Evolutionary conservation across 2,329 filamentous ascomycete species (phyloP), one percentile per base, ranked within the genome.

Genomic region (Didymella sp.): DNA sequence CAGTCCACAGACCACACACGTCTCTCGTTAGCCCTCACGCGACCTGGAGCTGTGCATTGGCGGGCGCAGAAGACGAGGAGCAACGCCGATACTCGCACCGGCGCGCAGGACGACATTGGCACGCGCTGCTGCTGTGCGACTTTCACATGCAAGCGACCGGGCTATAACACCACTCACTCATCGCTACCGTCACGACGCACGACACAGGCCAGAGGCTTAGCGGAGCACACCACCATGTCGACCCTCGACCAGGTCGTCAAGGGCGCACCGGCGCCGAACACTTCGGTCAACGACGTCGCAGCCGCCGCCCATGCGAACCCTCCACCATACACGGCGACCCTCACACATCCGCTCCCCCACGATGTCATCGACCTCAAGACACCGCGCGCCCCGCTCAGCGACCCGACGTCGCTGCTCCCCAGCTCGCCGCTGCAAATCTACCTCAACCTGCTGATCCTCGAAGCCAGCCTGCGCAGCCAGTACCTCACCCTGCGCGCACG

Each of bases 401-500:
- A 96, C 73, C 91, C 92, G 25, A 85, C 94, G 61, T 88, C 87
- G 68, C 87, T 89, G 60, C 87, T 94, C 15, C 93, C 93, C n/a
- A 94, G 90, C 72, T 92, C 91, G 15, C 93, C 93, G 42, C 91
- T 92, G 51, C 95, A 96, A 82, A 97, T 99, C 73, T 99, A 99
- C 79, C 87, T 99, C 70, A 99, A 99, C 78, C 89, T 99, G 22
- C 85, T 99, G 57, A 96, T 99, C 69, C 90, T 99, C 76, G 95
- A 99, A 77, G 92, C 92, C 45, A 96, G 92, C 5, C 82, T 99
- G 31, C 91, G 95, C 63, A 89, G 92, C 22, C 95, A 99, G 71
- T 98, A 96, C 77, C 87, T 99, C 54, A 91, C 92, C 61, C 84
- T 98, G 41, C 90, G 94, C 57, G 90, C 92, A 43, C 89, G 95